Conservation (phyloP, 2,329 filamentous ascomycete species). For the Ophiostoma himal-ulmi region DNA sequence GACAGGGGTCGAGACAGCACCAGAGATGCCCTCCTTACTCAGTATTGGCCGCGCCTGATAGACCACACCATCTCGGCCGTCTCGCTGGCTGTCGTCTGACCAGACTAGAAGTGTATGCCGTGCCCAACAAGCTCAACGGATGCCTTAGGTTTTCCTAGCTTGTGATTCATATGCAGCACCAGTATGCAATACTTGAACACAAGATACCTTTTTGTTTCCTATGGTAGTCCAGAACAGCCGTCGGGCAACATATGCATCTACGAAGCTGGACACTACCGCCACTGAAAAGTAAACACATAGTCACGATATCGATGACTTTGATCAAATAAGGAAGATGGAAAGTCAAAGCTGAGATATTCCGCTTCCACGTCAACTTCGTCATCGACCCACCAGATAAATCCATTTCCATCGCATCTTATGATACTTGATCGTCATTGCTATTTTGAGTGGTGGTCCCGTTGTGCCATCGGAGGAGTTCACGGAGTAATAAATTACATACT, state of each 20-base stretch:
- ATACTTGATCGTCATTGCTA: neutral
- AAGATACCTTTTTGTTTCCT: neutral
- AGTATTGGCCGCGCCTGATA: neutral
- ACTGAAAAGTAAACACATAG: slow-evolving; percentile 1
- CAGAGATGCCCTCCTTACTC: neutral
- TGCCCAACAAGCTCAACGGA: neutral
- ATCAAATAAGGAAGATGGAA: neutral
- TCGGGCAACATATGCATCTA: neutral
- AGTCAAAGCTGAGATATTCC: neutral
- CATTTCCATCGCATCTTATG: neutral
- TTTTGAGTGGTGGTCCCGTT: neutral
- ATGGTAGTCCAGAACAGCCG: neutral
- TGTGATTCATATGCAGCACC: neutral
- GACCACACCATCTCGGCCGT: neutral
- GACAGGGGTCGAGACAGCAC: too few species aligned
- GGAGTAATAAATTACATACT: too few species aligned
- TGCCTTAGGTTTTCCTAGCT: neutral
- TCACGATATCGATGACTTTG: neutral
- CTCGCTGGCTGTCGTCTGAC: neutral
- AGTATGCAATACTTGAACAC: neutral
- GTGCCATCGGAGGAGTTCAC: neutral
- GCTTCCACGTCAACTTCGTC: neutral
- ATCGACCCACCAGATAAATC: neutral
- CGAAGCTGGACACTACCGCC: neutral
- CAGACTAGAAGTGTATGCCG: neutral